Evolutionary conservation across 169 alveolate genomes (phyloP), one percentile per base, ranked within the genome.

Genomic region (Cryptosporidium bovis): DNA sequence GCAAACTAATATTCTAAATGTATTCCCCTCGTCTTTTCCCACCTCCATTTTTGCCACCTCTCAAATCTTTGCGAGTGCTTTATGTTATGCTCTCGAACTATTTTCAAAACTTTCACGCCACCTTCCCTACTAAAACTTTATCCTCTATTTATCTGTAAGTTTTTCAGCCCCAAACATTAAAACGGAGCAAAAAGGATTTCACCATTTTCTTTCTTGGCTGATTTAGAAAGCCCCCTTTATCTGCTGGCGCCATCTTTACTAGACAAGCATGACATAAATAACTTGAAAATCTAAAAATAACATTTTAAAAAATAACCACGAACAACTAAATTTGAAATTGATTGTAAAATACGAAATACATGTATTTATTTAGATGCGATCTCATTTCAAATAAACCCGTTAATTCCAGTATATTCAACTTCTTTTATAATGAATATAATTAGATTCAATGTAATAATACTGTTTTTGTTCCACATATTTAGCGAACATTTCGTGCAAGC

Each of bases 1-100:
- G 34, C 97, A 95, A 18, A 97, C 95, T 84, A 97, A 65, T 31
- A 96, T 94, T 87, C 93, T 95, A 82, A 96, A 93, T 34, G 92
- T 90, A 51, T 82, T 71, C 10, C 48, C 48, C 15, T 89, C 85
- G 5, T 90, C 92, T 10, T 84, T 87, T 12, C 50, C 83, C 18
- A 50, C 1, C 27, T 56, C 83, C 18, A 50, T 1, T 53, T 51
- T 27, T 12, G 36, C 53, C 83, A 55, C 56, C 4, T n/a, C 10
- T 40, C 27, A 40, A 40, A 40, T 6, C 48, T 40, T 40, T 40
- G 48, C 1, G 10, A 6, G 48, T 40, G 48, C 4, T 6, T 40
- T 40, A 6, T 6, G 0, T 6, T 40, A 40, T 40, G 10, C 48
- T 40, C 48, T 24, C 27, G 0, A 40, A 40, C 46, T 6, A 40